phyloP scores from a whole-genome alignment of 345 rosid species.

The Brassica juncea region DNA sequence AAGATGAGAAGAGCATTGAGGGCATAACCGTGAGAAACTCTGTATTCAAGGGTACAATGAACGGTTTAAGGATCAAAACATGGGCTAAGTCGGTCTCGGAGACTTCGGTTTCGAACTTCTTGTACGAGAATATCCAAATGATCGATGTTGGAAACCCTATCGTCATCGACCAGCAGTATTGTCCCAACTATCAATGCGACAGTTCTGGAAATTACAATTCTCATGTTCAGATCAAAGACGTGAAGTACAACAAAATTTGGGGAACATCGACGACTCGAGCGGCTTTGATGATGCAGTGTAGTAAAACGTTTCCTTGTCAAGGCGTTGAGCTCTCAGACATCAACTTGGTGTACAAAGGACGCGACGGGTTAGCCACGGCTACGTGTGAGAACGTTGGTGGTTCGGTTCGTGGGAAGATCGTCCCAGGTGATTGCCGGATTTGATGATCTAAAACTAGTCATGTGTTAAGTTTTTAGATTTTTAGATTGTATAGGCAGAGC shows the following conservation, averaged over 20 bases:
- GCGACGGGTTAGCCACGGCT: slow-evolving; percentile 27
- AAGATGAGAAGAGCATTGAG: slow-evolving; percentile 15
- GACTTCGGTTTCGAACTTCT: slow-evolving; percentile 24
- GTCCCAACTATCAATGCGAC: slow-evolving; percentile 35
- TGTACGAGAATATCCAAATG: slow-evolving; percentile 39
- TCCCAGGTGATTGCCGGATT: slow-evolving; percentile 22
- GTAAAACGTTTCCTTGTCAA: slow-evolving; percentile 37
- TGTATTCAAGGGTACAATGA: slow-evolving; percentile 30
- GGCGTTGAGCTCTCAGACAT: slow-evolving; percentile 39
- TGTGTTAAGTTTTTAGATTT: not conserved
- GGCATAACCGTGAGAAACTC: slow-evolving; percentile 33
- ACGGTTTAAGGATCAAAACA: slow-evolving; percentile 41
- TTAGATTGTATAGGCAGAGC: not conserved
- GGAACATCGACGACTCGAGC: slow-evolving; percentile 41
- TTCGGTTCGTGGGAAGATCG: slow-evolving; percentile 25
- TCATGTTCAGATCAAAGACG: slow-evolving; percentile 42
- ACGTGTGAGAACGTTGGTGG: slow-evolving; percentile 42
- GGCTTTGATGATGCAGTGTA: slow-evolving; percentile 44
- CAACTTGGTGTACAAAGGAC: slow-evolving; percentile 12
- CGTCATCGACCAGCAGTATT: slow-evolving; percentile 38
- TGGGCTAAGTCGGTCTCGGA: slow-evolving; percentile 32
- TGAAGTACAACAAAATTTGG: slow-evolving; percentile 38
- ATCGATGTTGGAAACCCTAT: slow-evolving; percentile 36
- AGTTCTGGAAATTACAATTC: slow-evolving; percentile 30
- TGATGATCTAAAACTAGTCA: slow-evolving; percentile 15